A percentile compares a stretch with the other conserved stretches of the same genome.
Evolutionary conservation across 768 basidiomycete genomes (phyloP).

Genomic region (Holtermanniella nyarrowii): DNA sequence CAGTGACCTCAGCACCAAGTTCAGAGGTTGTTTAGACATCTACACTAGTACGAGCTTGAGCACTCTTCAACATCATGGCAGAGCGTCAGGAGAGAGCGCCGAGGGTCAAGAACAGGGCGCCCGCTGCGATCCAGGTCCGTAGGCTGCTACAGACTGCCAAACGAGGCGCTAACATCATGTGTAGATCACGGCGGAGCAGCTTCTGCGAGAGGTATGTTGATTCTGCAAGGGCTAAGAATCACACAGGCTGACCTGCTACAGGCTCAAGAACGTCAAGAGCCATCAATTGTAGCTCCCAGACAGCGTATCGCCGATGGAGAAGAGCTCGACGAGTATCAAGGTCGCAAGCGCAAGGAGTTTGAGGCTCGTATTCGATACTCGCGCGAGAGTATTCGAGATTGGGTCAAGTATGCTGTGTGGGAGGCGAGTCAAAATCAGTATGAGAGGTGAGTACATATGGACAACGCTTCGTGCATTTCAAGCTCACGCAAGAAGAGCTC

Average conservation of each 20-base stretch:
- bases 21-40: no score
- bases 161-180: constrained; percentile 1
- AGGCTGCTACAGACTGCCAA: not conserved
- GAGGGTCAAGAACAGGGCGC: constrained; percentile 86
- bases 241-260: constrained; percentile 30
- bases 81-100: constrained; percentile 38
- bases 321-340: constrained; percentile 64
- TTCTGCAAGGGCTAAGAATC: not conserved
- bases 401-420: constrained; percentile 50
- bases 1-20: no score
- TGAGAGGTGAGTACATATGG: constrained; percentile 48
- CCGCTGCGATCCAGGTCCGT: constrained; percentile 79
- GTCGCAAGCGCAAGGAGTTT: constrained; percentile 76
- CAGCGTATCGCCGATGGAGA: constrained; percentile 96
- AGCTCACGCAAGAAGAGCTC: constrained; percentile 44
- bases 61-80: constrained; percentile 1
- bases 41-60: no score
- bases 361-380: constrained; percentile 58
- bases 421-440: constrained; percentile 95
- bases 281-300: constrained; percentile 78
- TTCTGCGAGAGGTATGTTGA: constrained; percentile 69
- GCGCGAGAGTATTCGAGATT: constrained; percentile 39
- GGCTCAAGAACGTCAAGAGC: constrained; percentile 97
- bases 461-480: not conserved
- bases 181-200: constrained; percentile 95